phyloP scores from a whole-genome alignment of 345 rosid species.

The Boechera stricta region DNA sequence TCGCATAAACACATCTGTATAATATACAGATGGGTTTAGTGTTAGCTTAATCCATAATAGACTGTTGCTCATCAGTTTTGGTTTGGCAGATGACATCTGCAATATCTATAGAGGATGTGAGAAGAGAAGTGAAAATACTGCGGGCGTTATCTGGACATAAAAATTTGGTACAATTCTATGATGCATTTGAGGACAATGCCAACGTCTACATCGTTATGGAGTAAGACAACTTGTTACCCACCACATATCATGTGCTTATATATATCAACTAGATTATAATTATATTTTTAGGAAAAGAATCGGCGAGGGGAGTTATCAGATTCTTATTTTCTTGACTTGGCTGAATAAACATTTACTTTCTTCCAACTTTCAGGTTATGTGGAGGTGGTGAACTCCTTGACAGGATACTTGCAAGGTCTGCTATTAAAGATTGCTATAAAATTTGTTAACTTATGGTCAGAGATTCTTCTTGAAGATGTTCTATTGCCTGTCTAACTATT shows the following conservation, averaged over 20 bases:
- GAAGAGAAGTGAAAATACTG: conserved; percentile 95
- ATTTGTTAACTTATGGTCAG: neutral
- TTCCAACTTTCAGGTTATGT: conserved; percentile 75
- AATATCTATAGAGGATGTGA: conserved; percentile 94
- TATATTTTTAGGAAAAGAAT: conserved; percentile 14
- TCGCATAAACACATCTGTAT: neutral
- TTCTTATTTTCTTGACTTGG: conserved; percentile 14
- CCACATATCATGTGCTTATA: neutral
- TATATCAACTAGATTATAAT: conserved; percentile 4
- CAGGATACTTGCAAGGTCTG: conserved; percentile 88
- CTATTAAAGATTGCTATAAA: conserved; percentile 9
- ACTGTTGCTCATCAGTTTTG: conserved; percentile 25
- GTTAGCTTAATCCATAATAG: conserved; percentile 14
- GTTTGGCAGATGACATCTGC: conserved; percentile 90
- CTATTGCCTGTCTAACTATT: conserved; percentile 37
- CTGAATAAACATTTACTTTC: neutral
- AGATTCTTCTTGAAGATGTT: conserved; percentile 24
- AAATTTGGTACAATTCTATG: conserved; percentile 83
- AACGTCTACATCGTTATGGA: conserved; percentile 95
- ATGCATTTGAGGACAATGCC: conserved; percentile 87
- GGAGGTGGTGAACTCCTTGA: conserved; percentile 99
- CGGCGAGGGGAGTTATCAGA: conserved; percentile 1
- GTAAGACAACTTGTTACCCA: conserved; percentile 52
- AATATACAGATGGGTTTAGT: neutral
- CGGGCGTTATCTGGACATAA: conserved; percentile 83